phyloP scores from a whole-genome alignment of 371 early-diverging fungal genomes.

The Lichtheimia ramosa region DNA sequence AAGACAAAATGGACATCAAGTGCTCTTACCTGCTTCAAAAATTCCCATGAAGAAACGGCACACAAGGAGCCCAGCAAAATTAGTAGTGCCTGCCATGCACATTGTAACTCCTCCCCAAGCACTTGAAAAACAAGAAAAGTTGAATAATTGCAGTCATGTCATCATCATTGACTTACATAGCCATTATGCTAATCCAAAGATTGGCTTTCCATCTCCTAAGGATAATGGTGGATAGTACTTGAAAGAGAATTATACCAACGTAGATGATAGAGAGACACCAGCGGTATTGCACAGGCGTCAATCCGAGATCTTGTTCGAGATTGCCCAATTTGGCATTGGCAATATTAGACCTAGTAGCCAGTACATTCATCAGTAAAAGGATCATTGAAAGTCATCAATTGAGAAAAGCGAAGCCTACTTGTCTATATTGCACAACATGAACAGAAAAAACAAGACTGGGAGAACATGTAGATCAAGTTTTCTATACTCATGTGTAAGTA shows the following conservation, averaged over 20 bases:
- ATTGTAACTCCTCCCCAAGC: neutral
- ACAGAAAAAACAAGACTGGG: neutral
- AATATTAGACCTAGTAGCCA: neutral
- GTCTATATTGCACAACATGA: neutral
- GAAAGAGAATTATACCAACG: neutral
- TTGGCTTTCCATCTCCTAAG: neutral
- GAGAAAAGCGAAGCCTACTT: neutral
- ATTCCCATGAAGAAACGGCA: neutral
- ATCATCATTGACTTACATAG: neutral
- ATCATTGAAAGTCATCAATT: neutral
- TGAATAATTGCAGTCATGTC: no score
- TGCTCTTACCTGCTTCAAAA: neutral
- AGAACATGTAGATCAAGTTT: neutral
- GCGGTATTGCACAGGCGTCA: neutral
- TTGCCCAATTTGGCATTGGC: neutral
- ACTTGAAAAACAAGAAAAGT: neutral
- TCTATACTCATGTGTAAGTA: neutral
- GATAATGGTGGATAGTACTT: neutral
- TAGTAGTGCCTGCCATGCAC: constrained; percentile 2
- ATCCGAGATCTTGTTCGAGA: neutral
- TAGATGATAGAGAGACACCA: neutral
- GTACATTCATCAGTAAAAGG: neutral
- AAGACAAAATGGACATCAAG: neutral
- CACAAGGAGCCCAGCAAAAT: constrained; percentile 1
- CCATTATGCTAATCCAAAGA: neutral